phyloP scores from a whole-genome alignment of 148 eudicot genomes.

The Drosera capensis region DNA sequence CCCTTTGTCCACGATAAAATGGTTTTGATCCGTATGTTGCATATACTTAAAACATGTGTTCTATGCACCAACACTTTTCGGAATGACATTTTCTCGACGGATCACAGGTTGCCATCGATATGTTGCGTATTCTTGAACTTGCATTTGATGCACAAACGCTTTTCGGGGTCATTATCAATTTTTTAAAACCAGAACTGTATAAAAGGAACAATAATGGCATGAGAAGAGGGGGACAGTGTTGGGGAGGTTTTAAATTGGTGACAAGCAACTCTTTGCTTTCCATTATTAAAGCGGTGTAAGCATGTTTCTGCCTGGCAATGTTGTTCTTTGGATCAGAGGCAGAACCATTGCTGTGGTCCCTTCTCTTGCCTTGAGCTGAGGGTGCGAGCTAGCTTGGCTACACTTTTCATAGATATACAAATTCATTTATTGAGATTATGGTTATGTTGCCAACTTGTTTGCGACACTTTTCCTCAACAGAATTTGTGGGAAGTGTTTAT shows the following conservation, averaged over 20 bases:
- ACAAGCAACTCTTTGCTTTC: not conserved
- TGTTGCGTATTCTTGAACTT: too few relatives aligned
- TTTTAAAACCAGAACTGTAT: too few relatives aligned
- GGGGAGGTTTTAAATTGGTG: not conserved
- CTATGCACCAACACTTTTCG: too few relatives aligned
- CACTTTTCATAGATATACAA: not conserved
- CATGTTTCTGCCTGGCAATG: not conserved
- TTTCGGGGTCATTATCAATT: too few relatives aligned
- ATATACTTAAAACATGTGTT: too few relatives aligned
- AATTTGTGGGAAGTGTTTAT: not conserved
- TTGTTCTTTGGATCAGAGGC: not conserved
- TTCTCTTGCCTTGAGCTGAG: not conserved
- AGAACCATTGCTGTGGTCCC: conserved; percentile 1
- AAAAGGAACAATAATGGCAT: not conserved
- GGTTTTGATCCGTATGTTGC: too few relatives aligned
- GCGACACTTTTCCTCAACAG: too few relatives aligned
- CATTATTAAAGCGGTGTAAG: not conserved
- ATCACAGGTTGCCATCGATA: too few relatives aligned
- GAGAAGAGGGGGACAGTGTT: not conserved
- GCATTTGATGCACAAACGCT: too few relatives aligned
- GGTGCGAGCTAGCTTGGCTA: not conserved
- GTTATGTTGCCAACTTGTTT: not conserved
- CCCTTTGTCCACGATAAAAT: too few relatives aligned
- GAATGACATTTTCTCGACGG: too few relatives aligned
- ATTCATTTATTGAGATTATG: not conserved